phyloP scores from a whole-genome alignment of 1,284 basidiomycete genomes.

The Cryptococcus jaspeensis region DNA sequence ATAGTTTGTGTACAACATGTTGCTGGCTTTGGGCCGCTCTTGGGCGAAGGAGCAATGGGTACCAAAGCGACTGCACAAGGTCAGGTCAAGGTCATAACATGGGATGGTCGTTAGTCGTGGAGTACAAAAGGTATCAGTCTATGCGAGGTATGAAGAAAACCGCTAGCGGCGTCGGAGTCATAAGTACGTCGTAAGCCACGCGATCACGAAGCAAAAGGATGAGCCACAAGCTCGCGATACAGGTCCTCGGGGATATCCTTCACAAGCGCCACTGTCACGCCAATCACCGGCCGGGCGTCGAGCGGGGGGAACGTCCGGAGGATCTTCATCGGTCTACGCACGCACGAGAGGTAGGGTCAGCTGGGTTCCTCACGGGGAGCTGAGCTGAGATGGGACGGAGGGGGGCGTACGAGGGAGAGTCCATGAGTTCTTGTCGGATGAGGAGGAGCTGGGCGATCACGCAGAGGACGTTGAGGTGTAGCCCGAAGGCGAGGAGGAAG shows the following conservation, averaged over 20 bases:
- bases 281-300: slow-evolving; percentile 81
- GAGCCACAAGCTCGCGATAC: slow-evolving; percentile 83
- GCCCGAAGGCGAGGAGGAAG: slow-evolving; percentile 92
- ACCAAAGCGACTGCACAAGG: no score
- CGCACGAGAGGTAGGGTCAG: background rate
- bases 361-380: background rate
- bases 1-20: no score
- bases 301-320: slow-evolving; percentile 92
- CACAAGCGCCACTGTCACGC: slow-evolving; percentile 87
- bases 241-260: slow-evolving; percentile 84
- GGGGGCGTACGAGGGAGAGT: slow-evolving; percentile 66
- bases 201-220: slow-evolving; percentile 60
- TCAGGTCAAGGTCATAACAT: no score
- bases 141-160: no score
- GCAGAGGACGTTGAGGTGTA: slow-evolving; percentile 92
- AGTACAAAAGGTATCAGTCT: no score
- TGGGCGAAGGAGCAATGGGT: no score
- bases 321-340: slow-evolving; percentile 82
- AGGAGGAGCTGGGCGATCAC: slow-evolving; percentile 91
- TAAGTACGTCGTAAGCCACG: no score
- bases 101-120: no score
- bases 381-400: background rate
- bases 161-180: no score
- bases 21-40: no score
- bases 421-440: slow-evolving; percentile 85